Conservation (phyloP, 2,329 filamentous ascomycete species). For the Karstenula rhodostoma region DNA sequence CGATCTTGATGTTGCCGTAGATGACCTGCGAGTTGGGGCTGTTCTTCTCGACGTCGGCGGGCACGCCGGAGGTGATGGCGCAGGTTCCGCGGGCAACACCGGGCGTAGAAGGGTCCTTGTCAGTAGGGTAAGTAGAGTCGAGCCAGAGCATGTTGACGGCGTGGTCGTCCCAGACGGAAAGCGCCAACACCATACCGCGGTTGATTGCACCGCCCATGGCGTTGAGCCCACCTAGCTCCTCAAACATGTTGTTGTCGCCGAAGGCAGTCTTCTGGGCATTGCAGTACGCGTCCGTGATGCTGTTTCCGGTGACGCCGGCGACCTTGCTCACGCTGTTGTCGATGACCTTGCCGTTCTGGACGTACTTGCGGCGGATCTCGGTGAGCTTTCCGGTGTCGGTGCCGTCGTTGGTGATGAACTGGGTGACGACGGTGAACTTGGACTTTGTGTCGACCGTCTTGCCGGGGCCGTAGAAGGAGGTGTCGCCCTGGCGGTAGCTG, state of each 20-base stretch:
- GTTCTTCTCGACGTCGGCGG: constrained; percentile 23
- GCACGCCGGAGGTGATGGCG: constrained; percentile 26
- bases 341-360: constrained; percentile 57
- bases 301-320: constrained; percentile 56
- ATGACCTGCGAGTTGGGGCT: constrained; percentile 23
- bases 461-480: constrained; percentile 65
- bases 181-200: constrained; percentile 68
- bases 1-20: constrained; percentile 38
- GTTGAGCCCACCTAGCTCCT: constrained; percentile 61
- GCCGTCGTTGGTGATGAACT: constrained; percentile 49
- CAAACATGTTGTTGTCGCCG: constrained; percentile 61
- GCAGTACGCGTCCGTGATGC: constrained; percentile 65
- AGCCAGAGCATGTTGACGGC: constrained; percentile 74
- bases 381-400: constrained; percentile 50
- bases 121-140: constrained; percentile 67
- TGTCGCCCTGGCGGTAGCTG: constrained; percentile 68
- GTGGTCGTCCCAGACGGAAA: constrained; percentile 69
- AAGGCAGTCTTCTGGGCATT: constrained; percentile 61
- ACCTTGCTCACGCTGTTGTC: constrained; percentile 52
- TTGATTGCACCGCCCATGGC: constrained; percentile 61
- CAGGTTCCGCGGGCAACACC: constrained; percentile 31
- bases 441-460: constrained; percentile 51
- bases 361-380: constrained; percentile 56
- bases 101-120: constrained; percentile 21
- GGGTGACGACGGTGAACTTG: constrained; percentile 55